These are phyloP conservation scores for Elongisporangium prolatum DNA, from an alignment of 352 stramenopile genomes.

Conservation along the genomic window DNA sequence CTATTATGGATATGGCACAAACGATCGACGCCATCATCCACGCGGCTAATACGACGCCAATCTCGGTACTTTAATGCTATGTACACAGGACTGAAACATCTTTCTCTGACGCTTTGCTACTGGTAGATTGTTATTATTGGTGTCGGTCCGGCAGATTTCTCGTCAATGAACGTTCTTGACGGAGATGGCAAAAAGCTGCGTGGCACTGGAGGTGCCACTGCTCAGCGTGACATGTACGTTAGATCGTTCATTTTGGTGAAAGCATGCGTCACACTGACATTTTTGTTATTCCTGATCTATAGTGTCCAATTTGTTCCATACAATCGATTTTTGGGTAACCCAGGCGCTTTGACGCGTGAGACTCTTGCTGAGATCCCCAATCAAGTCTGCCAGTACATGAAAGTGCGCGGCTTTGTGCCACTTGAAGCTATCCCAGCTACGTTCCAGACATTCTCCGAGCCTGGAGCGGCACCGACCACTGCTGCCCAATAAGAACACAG, in stretches of 20 bases:
- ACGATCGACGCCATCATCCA: conserved; percentile 57
- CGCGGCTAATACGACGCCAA: conserved; percentile 39
- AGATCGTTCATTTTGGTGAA: not conserved
- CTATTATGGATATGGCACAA: conserved; percentile 84
- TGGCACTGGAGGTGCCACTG: conserved; percentile 23
- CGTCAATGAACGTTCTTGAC: conserved; percentile 58
- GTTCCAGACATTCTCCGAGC: conserved; percentile 40
- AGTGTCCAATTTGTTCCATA: conserved; percentile 70
- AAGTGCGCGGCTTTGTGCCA: conserved; percentile 45
- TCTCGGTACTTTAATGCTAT: conserved; percentile 25
- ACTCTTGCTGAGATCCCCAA: conserved; percentile 66
- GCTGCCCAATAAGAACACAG: not conserved
- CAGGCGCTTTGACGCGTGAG: conserved; percentile 38
- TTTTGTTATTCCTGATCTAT: conserved; percentile 4
- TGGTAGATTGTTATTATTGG: conserved; percentile 73
- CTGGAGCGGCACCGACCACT: conserved; percentile 13
- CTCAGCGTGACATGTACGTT: conserved; percentile 57
- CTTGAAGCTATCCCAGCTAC: conserved; percentile 41
- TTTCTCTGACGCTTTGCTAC: not conserved
- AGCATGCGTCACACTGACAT: not conserved
- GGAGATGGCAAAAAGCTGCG: conserved; percentile 53
- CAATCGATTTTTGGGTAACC: conserved; percentile 39
- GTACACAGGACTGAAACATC: not conserved
- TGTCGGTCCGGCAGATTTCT: conserved; percentile 67
- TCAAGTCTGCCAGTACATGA: conserved; percentile 80